These are phyloP conservation scores for Tetrahymena borealis DNA, from an alignment of 73 alveolate genomes.

Conservation along the genomic window DNA sequence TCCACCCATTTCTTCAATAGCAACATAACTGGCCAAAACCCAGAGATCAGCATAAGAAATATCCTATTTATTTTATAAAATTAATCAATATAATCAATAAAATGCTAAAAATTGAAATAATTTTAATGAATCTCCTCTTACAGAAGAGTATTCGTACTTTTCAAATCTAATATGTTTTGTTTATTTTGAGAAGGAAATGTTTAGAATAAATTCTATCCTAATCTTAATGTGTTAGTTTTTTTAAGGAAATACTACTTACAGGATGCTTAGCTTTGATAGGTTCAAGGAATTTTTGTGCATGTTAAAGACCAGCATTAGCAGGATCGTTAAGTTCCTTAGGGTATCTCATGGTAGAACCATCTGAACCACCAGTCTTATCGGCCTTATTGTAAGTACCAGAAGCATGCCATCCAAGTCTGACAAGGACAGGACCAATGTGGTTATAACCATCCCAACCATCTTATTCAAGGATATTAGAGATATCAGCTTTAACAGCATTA, in stretches of 20 bases:
- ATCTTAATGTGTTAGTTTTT: too few relatives aligned
- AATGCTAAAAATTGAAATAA: background rate
- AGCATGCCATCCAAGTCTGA: background rate
- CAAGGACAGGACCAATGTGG: background rate
- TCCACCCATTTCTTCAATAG: conserved; percentile 32
- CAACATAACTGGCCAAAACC: conserved; percentile 44
- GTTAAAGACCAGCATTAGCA: conserved; percentile 26
- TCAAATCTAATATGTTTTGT: too few relatives aligned
- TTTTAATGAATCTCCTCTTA: background rate
- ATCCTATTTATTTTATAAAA: background rate
- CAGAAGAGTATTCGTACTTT: too few relatives aligned
- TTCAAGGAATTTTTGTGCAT: conserved; percentile 17
- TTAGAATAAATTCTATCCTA: too few relatives aligned
- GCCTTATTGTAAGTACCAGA: conserved; percentile 27
- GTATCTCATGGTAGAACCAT: conserved; percentile 41
- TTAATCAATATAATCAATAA: background rate
- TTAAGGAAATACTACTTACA: background rate
- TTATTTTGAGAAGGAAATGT: too few relatives aligned
- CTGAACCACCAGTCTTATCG: conserved; percentile 34
- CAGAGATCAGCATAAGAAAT: conserved; percentile 45
- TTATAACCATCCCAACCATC: background rate
- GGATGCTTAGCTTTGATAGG: conserved; percentile 33
- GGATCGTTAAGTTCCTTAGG: conserved; percentile 33
- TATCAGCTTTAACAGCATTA: background rate
- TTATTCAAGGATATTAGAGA: background rate